Percentiles rank a stretch among this genome's conserved stretches.
Evolutionary conservation across 2,329 filamentous ascomycete species (phyloP).

Genomic region (Diaporthe destruens): DNA sequence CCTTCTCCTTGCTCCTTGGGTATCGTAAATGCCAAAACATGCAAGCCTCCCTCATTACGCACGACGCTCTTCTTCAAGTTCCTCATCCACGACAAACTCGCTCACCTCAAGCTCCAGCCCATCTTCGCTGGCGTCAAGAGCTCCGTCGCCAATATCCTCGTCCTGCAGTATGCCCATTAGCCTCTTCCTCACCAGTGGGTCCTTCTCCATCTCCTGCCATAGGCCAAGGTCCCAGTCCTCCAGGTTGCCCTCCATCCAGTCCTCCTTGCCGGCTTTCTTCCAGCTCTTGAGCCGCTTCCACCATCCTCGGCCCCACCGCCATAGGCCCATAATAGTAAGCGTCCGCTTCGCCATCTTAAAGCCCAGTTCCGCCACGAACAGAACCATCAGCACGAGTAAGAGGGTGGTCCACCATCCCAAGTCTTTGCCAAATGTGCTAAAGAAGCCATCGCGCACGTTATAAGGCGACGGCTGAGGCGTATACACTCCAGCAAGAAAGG

Average conservation of each 20-base stretch:
- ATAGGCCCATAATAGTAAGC: conserved; percentile 60
- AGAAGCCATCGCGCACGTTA: conserved; percentile 76
- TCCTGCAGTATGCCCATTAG: conserved; percentile 53
- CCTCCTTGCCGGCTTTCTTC: conserved; percentile 30
- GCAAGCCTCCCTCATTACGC: background rate
- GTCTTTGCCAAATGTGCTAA: conserved; percentile 75
- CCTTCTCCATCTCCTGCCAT: conserved; percentile 71
- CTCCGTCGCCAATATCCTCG: conserved; percentile 14
- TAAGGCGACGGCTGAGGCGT: conserved; percentile 66
- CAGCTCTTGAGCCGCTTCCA: conserved; percentile 38
- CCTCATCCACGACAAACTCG: background rate
- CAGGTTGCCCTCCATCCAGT: conserved; percentile 44
- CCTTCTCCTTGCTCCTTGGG: background rate
- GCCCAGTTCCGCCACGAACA: conserved; percentile 74
- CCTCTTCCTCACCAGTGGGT: conserved; percentile 58
- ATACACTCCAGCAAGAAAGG: conserved; percentile 77
- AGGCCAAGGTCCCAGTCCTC: conserved; percentile 67
- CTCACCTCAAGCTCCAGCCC: background rate
- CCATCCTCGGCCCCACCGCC: conserved; percentile 53
- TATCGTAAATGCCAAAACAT: conserved; percentile 19
- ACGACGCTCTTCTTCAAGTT: conserved; percentile 7
- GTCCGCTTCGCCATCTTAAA: conserved; percentile 64
- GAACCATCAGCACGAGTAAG: conserved; percentile 70
- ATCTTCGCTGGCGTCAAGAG: background rate
- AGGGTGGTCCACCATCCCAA: conserved; percentile 81